A percentile compares a stretch with the other conserved stretches of the same genome.
phyloP scores from a whole-genome alignment of 2,329 filamentous ascomycete species.

The Teratosphaeria pseudoeucalypti region DNA sequence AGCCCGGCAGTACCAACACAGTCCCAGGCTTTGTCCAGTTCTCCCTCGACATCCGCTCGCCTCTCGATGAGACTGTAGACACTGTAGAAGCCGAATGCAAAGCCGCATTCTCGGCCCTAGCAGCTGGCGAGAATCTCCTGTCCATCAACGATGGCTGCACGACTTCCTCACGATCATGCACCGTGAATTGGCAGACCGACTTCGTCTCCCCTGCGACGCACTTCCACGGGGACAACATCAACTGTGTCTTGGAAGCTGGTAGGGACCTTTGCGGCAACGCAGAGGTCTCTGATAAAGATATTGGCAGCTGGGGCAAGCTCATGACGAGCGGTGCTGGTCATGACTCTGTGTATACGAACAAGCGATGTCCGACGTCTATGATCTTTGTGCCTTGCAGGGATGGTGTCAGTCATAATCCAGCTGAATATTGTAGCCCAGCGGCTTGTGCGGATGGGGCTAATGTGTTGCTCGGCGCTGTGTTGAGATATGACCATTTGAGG shows the following conservation, averaged over 20 bases:
- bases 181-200: conserved; percentile 50
- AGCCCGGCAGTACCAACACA: conserved; percentile 62
- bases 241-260: conserved; percentile 52
- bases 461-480: conserved; percentile 40
- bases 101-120: conserved; percentile 50
- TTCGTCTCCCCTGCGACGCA: conserved; percentile 51
- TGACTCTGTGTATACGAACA: conserved; percentile 40
- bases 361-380: conserved; percentile 38
- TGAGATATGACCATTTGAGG: conserved; percentile 37
- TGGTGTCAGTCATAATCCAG: conserved; percentile 39
- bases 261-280: conserved; percentile 42
- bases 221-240: conserved; percentile 59
- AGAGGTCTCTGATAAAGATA: conserved; percentile 26
- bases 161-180: conserved; percentile 32
- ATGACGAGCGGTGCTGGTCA: conserved; percentile 58
- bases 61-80: conserved; percentile 45
- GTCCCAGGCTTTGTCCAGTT: conserved; percentile 59
- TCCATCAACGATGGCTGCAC: conserved; percentile 35
- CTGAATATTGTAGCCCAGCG: conserved; percentile 35
- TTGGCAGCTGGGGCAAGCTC: conserved; percentile 29
- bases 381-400: conserved; percentile 39
- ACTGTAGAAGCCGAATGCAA: conserved; percentile 48
- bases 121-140: conserved; percentile 45
- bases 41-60: conserved; percentile 56
- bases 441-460: conserved; percentile 39